These are phyloP conservation scores for Anisodus tanguticus DNA, from an alignment of 257 asterid genomes.

Conservation along the genomic window DNA sequence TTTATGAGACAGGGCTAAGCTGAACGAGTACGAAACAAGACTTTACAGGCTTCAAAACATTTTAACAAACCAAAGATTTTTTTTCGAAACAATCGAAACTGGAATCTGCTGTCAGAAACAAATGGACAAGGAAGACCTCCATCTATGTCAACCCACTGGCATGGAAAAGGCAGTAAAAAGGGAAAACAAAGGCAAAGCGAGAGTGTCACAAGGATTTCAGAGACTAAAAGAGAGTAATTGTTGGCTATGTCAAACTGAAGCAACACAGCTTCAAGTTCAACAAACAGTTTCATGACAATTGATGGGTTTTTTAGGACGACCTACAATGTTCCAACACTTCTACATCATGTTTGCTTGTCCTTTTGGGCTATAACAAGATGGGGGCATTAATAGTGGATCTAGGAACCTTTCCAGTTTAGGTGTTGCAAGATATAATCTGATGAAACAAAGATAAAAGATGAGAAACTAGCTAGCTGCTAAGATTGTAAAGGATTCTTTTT, in stretches of 20 bases:
- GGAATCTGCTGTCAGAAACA: background rate
- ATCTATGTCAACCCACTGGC: background rate
- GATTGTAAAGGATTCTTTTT: background rate
- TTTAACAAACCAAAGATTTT: background rate
- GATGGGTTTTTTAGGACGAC: background rate
- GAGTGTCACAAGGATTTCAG: background rate
- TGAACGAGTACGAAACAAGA: background rate
- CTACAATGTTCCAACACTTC: background rate
- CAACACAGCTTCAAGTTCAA: slow-evolving; percentile 22
- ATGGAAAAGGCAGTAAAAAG: background rate
- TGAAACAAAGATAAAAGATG: background rate
- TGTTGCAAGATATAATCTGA: background rate
- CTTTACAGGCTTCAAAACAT: background rate
- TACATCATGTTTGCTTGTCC: background rate
- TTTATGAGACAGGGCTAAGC: background rate
- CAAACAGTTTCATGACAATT: background rate
- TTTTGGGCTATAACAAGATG: slow-evolving; percentile 18
- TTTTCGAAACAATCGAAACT: background rate
- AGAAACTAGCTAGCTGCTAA: background rate
- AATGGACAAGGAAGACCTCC: background rate
- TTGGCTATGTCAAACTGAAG: slow-evolving; percentile 16
- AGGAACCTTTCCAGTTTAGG: slow-evolving; percentile 13
- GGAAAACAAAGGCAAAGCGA: background rate
- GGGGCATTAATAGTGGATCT: background rate
- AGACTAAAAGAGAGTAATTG: background rate